A percentile compares a stretch with the other conserved stretches of the same genome.
These are phyloP conservation scores for Chalaropsis thielavioides DNA, from an alignment of 2,329 filamentous ascomycete genomes.

Conservation along the genomic window DNA sequence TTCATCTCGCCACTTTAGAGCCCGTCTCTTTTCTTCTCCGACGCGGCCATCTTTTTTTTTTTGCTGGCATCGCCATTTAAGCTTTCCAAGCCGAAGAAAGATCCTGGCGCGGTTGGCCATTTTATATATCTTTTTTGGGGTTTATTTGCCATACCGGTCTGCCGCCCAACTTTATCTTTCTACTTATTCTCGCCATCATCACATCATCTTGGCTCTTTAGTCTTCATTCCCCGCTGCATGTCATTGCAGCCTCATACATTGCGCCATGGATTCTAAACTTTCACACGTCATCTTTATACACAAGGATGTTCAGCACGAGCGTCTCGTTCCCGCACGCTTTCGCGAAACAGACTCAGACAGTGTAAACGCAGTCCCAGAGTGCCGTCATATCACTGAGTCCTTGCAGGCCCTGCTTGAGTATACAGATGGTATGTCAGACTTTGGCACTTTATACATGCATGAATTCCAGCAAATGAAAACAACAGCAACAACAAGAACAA, in stretches of 20 bases:
- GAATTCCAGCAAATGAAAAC: too few species aligned
- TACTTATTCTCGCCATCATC: background rate
- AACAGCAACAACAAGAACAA: too few species aligned
- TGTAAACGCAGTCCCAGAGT: constrained; percentile 25
- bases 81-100: background rate
- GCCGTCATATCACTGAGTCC: constrained; percentile 31
- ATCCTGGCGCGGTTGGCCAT: constrained; percentile 14
- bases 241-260: constrained; percentile 26
- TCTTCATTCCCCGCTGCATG: background rate
- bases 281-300: constrained; percentile 49
- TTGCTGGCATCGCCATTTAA: background rate
- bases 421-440: constrained; percentile 34
- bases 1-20: background rate
- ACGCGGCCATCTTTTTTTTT: background rate
- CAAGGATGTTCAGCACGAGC: constrained; percentile 36
- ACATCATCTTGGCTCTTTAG: constrained; percentile 29
- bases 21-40: background rate
- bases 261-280: constrained; percentile 42
- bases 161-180: constrained; percentile 4
- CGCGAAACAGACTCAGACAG: constrained; percentile 20
- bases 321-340: constrained; percentile 26
- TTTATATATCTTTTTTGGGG: background rate
- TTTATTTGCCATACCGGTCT: constrained; percentile 12
- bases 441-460: constrained; percentile 10
- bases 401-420: constrained; percentile 40